A percentile compares a stretch with the other conserved stretches of the same genome.
phyloP scores from a whole-genome alignment of 257 asterid species.

The Solanum sejunctum region DNA sequence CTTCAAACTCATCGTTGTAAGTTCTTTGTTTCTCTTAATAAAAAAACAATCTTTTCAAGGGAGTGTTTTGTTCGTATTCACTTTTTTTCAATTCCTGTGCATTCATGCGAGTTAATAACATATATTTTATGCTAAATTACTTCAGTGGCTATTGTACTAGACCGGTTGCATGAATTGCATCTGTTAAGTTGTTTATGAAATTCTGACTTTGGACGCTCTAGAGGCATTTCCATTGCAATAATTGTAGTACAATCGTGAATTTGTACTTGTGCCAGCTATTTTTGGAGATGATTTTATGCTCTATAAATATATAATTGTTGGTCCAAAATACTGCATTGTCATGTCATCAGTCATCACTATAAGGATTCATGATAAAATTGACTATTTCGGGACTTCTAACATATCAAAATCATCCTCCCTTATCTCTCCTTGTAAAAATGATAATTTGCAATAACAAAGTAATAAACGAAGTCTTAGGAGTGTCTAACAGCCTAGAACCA shows the following conservation, averaged over 20 bases:
- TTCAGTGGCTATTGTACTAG: neutral
- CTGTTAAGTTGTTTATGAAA: neutral
- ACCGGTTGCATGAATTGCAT: neutral
- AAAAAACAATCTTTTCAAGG: neutral
- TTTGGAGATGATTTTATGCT: neutral
- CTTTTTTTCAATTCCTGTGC: neutral
- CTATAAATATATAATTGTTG: neutral
- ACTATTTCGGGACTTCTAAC: neutral
- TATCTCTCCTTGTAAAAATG: neutral
- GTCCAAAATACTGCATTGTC: neutral
- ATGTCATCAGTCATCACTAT: neutral
- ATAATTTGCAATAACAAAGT: neutral
- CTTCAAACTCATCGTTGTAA: slow-evolving; percentile 94
- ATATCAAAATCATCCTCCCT: neutral
- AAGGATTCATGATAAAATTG: neutral
- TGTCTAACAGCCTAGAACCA: neutral
- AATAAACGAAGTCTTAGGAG: neutral
- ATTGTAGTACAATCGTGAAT: neutral
- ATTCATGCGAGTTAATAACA: slow-evolving; percentile 1
- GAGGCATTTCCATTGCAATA: neutral
- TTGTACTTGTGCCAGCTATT: neutral
- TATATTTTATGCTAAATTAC: neutral
- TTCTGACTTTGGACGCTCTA: neutral
- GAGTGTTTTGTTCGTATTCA: neutral
- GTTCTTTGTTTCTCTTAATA: slow-evolving; percentile 12